phyloP scores from a whole-genome alignment of 1,284 basidiomycete genomes.

The Erythrobasidium hasegawianum region DNA sequence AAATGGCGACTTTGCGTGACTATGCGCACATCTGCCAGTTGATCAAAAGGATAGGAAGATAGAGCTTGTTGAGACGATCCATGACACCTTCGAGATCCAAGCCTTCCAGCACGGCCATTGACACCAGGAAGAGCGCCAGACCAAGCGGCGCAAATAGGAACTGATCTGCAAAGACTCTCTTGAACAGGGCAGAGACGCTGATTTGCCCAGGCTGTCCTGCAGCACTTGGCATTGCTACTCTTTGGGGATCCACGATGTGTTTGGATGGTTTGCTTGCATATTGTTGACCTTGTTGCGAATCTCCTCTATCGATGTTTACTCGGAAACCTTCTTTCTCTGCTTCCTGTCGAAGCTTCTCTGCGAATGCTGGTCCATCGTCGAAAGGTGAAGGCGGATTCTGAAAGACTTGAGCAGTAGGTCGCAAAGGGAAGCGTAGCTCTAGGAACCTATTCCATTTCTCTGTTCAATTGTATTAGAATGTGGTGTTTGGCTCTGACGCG shows the following conservation, averaged over 20 bases:
- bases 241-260: slow-evolving; percentile 24
- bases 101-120: slow-evolving; percentile 28
- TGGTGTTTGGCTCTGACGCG: not conserved
- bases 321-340: slow-evolving; percentile 33
- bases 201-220: slow-evolving; percentile 29
- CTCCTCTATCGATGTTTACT: slow-evolving; percentile 29
- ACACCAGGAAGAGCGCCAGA: slow-evolving; percentile 19
- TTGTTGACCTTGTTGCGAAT: slow-evolving; percentile 25
- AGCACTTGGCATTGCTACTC: slow-evolving; percentile 24
- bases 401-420: slow-evolving; percentile 25
- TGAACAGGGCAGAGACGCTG: slow-evolving; percentile 16
- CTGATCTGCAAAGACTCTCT: slow-evolving; percentile 32
- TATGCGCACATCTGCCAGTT: slow-evolving; percentile 30
- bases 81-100: slow-evolving; percentile 21
- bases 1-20: not conserved
- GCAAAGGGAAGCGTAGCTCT: slow-evolving; percentile 31
- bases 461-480: slow-evolving; percentile 5
- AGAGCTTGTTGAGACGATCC: slow-evolving; percentile 21
- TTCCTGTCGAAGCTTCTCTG: slow-evolving; percentile 17
- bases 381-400: not conserved
- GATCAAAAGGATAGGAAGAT: slow-evolving; percentile 18
- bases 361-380: slow-evolving; percentile 27
- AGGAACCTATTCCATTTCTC: slow-evolving; percentile 36
- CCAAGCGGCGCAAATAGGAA: slow-evolving; percentile 33
- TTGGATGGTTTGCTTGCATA: slow-evolving; percentile 1